Evolutionary conservation across 208 protist species (phyloP), one percentile per base, ranked within the genome.

Genomic region (Vickermania spadyakhi): DNA sequence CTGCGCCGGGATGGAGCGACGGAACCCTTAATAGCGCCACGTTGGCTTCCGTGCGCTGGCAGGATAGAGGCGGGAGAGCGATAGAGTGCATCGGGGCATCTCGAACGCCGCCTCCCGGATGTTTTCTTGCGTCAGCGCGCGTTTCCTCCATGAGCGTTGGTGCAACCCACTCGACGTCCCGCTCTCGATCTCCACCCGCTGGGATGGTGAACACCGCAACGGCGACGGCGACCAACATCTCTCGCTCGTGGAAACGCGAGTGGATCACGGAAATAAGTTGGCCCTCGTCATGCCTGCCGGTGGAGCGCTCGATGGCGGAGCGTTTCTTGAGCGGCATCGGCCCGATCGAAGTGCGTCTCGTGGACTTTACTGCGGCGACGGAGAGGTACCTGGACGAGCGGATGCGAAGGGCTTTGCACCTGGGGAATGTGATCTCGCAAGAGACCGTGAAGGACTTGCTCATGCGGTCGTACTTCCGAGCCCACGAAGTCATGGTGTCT

Each of bases 271-370:
- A 45, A 18, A 18, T 18, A 18, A 45, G 36, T 45, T 85, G 78
- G 74, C 78, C 78, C 21, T 13, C 25, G 2, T 60, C 18, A 1
- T 28, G 74, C 14, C 68, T 85, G 7, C 65, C 64, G 0, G 28
- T 59, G 25, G 71, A 78, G 52, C 70, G 74, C n/a, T 70, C 41
- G 7, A 18, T 76, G 49, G 78, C 78, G 13, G 56, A 52, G 36
- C 66, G 45, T 28, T 72, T 85, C 18, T 28, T 81, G 31, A 2
- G 25, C 2, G 1, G 14, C 22, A 68, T 73, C 0, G 62, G 60
- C 0, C 66, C 78, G 1, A 52, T 80, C 42, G 78, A 81, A 57
- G 56, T 79, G 21, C 62, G 76, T 54, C n/a, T 70, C 0, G 58
- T 70, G 0, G 74, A 81, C 66, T 78, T 85, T 42, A 62, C 63